Percentiles rank a stretch among this genome's conserved stretches.
phyloP scores from a whole-genome alignment of 345 rosid genomes.

The rapeseed (Brassica napus) region DNA sequence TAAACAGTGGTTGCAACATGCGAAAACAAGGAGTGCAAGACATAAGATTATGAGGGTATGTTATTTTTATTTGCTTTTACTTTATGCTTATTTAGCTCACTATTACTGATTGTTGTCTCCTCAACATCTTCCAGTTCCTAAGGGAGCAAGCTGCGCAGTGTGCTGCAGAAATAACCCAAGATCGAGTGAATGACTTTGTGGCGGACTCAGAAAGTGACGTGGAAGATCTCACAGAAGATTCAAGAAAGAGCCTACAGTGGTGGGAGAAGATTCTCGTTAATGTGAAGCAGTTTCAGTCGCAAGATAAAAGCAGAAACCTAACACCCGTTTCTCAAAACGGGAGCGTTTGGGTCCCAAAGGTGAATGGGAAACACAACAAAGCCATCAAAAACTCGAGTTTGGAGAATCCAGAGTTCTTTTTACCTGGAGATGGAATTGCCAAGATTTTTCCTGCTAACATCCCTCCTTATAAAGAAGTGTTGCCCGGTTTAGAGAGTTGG shows the following conservation, averaged over 20 bases:
- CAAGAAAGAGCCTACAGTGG: constrained; percentile 51
- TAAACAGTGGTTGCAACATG: constrained; percentile 88
- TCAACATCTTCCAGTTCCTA: constrained; percentile 62
- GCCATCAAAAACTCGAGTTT: constrained; percentile 50
- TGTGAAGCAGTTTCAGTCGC: constrained; percentile 52
- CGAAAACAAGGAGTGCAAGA: constrained; percentile 93
- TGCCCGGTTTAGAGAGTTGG: constrained; percentile 90
- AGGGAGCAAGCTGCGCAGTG: constrained; percentile 90
- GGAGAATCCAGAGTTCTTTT: constrained; percentile 46
- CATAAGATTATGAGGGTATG: constrained; percentile 91
- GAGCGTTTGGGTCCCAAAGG: constrained; percentile 59
- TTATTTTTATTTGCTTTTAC: neutral
- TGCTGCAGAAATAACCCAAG: constrained; percentile 79
- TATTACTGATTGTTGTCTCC: constrained; percentile 15
- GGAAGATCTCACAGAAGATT: constrained; percentile 55
- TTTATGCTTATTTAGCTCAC: constrained; percentile 6
- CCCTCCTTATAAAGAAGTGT: constrained; percentile 71
- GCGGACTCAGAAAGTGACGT: constrained; percentile 72
- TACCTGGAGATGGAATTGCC: constrained; percentile 69
- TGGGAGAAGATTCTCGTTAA: constrained; percentile 70
- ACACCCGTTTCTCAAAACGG: constrained; percentile 45
- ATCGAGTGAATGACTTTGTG: constrained; percentile 63
- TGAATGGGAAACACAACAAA: constrained; percentile 89
- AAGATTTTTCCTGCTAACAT: constrained; percentile 62
- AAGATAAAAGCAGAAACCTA: constrained; percentile 41